A percentile compares a stretch with the other conserved stretches of the same genome.
Conservation (phyloP, 2,329 filamentous ascomycete species). For the Colletotrichum acutatum region DNA sequence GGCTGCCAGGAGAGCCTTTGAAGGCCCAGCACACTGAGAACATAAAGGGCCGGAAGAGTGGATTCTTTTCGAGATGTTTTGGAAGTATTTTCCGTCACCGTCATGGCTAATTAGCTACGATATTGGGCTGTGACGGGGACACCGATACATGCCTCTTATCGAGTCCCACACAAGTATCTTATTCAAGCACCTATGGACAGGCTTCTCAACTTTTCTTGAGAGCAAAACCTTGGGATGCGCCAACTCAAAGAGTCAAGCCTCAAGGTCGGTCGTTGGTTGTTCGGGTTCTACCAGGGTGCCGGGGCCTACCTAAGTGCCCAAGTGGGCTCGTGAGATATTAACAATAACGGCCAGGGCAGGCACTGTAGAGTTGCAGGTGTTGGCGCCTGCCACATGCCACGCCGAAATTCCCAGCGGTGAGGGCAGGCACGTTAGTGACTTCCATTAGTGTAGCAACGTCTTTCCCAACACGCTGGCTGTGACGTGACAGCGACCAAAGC, state of each 20-base stretch:
- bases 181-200: slow-evolving; percentile 1
- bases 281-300: not conserved
- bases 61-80: not conserved
- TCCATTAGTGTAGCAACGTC: not conserved
- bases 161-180: slow-evolving; percentile 7
- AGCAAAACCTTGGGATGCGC: not conserved
- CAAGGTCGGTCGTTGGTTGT: not conserved
- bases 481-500: slow-evolving; percentile 22
- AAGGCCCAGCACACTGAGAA: not conserved
- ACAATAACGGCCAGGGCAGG: not conserved
- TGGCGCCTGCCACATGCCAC: not conserved
- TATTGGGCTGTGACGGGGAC: not conserved
- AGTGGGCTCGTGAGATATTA: not conserved
- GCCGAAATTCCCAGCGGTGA: not conserved
- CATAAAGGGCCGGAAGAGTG: not conserved
- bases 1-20: not conserved
- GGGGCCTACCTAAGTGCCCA: not conserved
- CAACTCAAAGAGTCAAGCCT: not conserved
- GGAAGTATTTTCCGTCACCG: not conserved
- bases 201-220: not conserved
- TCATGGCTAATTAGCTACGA: not conserved
- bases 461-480: slow-evolving; percentile 13
- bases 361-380: not conserved
- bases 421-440: not conserved
- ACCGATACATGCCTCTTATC: slow-evolving; percentile 26